Evolutionary conservation across 371 early-diverging fungal species (phyloP).

Genomic region (Blakeslea trispora): DNA sequence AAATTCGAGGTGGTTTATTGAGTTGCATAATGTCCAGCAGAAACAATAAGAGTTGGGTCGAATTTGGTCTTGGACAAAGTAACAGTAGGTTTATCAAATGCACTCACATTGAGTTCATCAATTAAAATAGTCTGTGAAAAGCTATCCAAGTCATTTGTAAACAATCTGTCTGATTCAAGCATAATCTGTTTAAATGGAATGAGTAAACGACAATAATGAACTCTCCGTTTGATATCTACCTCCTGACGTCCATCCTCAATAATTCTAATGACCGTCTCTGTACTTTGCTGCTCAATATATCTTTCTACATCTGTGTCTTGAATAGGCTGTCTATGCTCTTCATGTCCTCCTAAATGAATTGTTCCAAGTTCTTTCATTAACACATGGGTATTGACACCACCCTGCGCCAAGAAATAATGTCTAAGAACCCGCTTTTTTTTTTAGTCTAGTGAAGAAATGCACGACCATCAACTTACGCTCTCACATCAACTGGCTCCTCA

Average conservation of each 20-base stretch:
- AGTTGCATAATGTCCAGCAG: constrained; percentile 8
- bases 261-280: constrained; percentile 31
- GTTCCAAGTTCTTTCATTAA: constrained; percentile 47
- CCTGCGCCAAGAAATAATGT: constrained; percentile 49
- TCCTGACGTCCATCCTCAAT: constrained; percentile 39
- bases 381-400: constrained; percentile 46
- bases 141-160: constrained; percentile 24
- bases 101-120: constrained; percentile 5
- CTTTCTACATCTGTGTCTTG: constrained; percentile 48
- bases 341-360: constrained; percentile 39
- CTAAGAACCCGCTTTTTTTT: constrained; percentile 23
- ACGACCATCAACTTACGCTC: constrained; percentile 34
- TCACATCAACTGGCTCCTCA: constrained; percentile 29
- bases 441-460: not conserved
- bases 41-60: constrained; percentile 22
- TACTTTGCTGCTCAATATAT: constrained; percentile 31
- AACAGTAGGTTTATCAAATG: not conserved
- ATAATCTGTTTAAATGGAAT: constrained; percentile 21
- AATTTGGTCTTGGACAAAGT: constrained; percentile 32
- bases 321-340: constrained; percentile 43
- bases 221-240: constrained; percentile 22
- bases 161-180: constrained; percentile 19
- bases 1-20: no score
- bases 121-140: constrained; percentile 11
- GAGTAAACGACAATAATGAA: not conserved